Evolutionary conservation across 2,329 filamentous ascomycete species (phyloP).

Genomic region (Fusarium sp.): DNA sequence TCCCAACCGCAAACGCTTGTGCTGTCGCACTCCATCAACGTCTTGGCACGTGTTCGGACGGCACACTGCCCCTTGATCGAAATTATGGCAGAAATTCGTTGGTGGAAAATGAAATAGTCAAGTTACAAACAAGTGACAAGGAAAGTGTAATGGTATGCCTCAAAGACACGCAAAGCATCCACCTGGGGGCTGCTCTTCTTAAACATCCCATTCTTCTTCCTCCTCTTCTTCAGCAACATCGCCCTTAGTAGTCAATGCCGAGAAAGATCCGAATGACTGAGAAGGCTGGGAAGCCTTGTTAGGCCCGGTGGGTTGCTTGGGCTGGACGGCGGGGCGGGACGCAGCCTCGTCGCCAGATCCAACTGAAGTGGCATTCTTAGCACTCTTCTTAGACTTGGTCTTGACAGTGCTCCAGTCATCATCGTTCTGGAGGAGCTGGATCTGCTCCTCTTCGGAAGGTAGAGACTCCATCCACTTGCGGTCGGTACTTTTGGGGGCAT

Average conservation of each 20-base stretch:
- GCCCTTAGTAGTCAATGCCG: conserved; percentile 55
- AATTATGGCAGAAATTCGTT: conserved; percentile 26
- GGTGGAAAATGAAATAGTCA: conserved; percentile 31
- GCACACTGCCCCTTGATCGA: conserved; percentile 34
- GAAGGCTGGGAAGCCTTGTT: conserved; percentile 45
- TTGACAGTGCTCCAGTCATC: conserved; percentile 70
- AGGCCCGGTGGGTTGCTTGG: conserved; percentile 42
- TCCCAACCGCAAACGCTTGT: conserved; percentile 41
- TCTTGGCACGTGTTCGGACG: conserved; percentile 26
- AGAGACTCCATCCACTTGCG: conserved; percentile 59
- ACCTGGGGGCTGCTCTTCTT: conserved; percentile 11
- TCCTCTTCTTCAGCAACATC: conserved; percentile 52
- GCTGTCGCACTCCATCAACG: conserved; percentile 33
- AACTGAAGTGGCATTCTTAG: conserved; percentile 49
- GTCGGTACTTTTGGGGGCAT: conserved; percentile 46
- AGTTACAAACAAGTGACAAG: conserved; percentile 27
- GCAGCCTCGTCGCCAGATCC: conserved; percentile 49
- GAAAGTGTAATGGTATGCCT: conserved; percentile 13
- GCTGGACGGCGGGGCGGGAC: conserved; percentile 42
- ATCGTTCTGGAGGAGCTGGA: conserved; percentile 61
- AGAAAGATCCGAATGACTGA: conserved; percentile 57
- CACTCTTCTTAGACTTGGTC: conserved; percentile 54
- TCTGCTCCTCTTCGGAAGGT: conserved; percentile 69
- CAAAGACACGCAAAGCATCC: conserved; percentile 12
- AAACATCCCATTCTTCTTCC: conserved; percentile 64